phyloP scores from a whole-genome alignment of 495 filamentous ascomycete genomes.

The Hypoxylon intermedium region DNA sequence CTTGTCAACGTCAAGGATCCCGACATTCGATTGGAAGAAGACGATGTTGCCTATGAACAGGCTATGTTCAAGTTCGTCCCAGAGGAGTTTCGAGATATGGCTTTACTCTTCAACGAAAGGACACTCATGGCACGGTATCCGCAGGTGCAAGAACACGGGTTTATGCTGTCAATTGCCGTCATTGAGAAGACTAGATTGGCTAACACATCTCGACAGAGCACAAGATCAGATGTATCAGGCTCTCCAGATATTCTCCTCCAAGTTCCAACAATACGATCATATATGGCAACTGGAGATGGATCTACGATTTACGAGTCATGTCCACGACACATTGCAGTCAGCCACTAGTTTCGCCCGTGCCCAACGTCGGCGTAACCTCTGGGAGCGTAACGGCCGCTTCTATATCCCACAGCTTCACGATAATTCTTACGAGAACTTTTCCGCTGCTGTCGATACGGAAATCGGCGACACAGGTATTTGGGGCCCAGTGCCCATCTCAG shows the following conservation, averaged over 20 bases:
- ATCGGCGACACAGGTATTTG: slow-evolving; percentile 72
- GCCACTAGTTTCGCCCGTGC: slow-evolving; percentile 62
- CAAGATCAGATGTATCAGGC: slow-evolving; percentile 29
- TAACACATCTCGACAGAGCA: background rate
- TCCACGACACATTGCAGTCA: background rate
- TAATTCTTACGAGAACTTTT: slow-evolving; percentile 73
- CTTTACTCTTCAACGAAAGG: slow-evolving; percentile 56
- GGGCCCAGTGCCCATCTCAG: slow-evolving; percentile 70
- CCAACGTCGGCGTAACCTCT: slow-evolving; percentile 77
- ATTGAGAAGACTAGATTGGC: background rate
- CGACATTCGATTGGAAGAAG: slow-evolving; percentile 55
- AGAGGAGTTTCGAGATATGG: slow-evolving; percentile 57
- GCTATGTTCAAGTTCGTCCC: slow-evolving; percentile 56
- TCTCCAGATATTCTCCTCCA: slow-evolving; percentile 59
- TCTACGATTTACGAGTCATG: slow-evolving; percentile 59
- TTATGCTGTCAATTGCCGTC: background rate
- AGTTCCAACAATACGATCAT: slow-evolving; percentile 61
- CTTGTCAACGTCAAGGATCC: slow-evolving; percentile 61
- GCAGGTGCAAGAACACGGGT: slow-evolving; percentile 45
- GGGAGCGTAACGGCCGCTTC: slow-evolving; percentile 81
- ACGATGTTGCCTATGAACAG: slow-evolving; percentile 51
- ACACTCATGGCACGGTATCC: slow-evolving; percentile 47
- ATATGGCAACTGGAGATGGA: slow-evolving; percentile 67
- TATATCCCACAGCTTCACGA: slow-evolving; percentile 79
- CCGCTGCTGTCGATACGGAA: slow-evolving; percentile 75